Percentiles rank a stretch among this genome's conserved stretches.
Evolutionary conservation across 192 early-diverging fungal species (phyloP).

Genomic region (Mortierella claussenii): DNA sequence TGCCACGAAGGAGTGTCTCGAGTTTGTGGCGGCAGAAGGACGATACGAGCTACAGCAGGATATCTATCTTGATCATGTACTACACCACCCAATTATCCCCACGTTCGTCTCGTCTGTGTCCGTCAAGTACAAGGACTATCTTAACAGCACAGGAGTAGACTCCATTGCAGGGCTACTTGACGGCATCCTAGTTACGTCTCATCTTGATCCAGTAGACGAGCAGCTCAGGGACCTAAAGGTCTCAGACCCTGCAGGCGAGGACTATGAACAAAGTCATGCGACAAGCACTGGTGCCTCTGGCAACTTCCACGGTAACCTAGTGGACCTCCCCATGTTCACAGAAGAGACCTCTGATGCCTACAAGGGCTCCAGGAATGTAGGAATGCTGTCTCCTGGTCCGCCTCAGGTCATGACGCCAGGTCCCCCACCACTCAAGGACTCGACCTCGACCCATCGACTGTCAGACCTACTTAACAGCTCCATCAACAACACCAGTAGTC

Average conservation of each 20-base stretch:
- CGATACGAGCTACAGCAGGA: slow-evolving; percentile 57
- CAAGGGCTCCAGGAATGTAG: slow-evolving; percentile 23
- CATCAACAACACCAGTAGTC: not conserved
- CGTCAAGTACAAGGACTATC: slow-evolving; percentile 68
- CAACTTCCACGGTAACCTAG: slow-evolving; percentile 46
- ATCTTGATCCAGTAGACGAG: slow-evolving; percentile 45
- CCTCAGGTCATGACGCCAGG: slow-evolving; percentile 26
- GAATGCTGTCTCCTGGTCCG: slow-evolving; percentile 28
- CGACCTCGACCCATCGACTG: slow-evolving; percentile 10
- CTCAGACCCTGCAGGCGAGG: slow-evolving; percentile 14
- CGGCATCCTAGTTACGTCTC: slow-evolving; percentile 11
- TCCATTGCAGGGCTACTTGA: slow-evolving; percentile 14
- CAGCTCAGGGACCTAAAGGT: slow-evolving; percentile 40
- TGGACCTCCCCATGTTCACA: slow-evolving; percentile 16
- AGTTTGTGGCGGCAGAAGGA: slow-evolving; percentile 64
- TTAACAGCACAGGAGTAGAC: slow-evolving; percentile 16
- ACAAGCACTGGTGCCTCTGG: not conserved
- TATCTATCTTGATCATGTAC: slow-evolving; percentile 57
- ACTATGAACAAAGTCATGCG: no score
- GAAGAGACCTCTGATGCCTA: slow-evolving; percentile 19
- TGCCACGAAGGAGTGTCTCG: slow-evolving; percentile 54
- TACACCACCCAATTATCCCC: slow-evolving; percentile 56
- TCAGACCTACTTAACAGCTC: slow-evolving; percentile 8
- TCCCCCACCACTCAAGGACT: slow-evolving; percentile 31
- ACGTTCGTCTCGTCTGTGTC: slow-evolving; percentile 62